A percentile compares a stretch with the other conserved stretches of the same genome.
These are phyloP conservation scores for Botrytis byssoidea DNA, from an alignment of 2,329 filamentous ascomycete species.

Conservation along the genomic window DNA sequence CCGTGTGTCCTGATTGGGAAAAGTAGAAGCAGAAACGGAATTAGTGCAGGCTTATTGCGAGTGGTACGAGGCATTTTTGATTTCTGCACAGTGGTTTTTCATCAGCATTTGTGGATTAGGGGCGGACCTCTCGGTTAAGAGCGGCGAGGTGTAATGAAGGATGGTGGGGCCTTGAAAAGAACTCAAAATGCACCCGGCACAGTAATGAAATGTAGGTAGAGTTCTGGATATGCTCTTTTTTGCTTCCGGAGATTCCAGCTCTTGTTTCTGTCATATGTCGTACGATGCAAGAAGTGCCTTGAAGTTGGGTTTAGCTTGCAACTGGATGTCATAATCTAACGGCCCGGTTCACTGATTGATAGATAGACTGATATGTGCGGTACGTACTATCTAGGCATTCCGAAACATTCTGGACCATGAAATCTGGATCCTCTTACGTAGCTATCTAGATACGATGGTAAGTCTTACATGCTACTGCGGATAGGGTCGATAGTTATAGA, in stretches of 20 bases:
- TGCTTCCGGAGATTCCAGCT: background rate
- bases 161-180: background rate
- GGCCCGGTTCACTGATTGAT: background rate
- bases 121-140: background rate
- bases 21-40: background rate
- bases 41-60: background rate
- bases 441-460: background rate
- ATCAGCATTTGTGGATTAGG: background rate
- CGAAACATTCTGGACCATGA: background rate
- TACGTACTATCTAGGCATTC: conserved; percentile 9
- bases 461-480: background rate
- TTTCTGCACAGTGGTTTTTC: background rate
- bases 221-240: background rate
- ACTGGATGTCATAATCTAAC: background rate
- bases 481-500: background rate
- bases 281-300: background rate
- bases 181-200: background rate
- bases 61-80: conserved; percentile 1
- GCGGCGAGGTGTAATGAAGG: background rate
- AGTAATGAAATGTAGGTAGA: background rate
- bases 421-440: background rate
- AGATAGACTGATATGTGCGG: background rate
- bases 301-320: background rate
- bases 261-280: background rate
- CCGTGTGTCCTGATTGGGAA: background rate